phyloP scores from a whole-genome alignment of 139 green algal species.

The Picochlorum costavermella region DNA sequence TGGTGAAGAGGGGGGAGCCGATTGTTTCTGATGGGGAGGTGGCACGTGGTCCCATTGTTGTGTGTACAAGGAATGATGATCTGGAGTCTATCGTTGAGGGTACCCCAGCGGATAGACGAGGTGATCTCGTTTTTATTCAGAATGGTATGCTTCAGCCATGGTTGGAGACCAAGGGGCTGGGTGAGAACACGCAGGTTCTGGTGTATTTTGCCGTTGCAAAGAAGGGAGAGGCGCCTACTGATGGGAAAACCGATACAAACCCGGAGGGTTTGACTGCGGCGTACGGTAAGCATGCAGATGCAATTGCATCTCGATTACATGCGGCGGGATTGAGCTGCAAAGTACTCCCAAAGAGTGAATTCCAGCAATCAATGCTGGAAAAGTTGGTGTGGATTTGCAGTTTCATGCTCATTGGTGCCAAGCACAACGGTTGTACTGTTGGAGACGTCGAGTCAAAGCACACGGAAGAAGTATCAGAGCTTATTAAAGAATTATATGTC shows the following conservation, averaged over 20 bases:
- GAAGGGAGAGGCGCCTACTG: slow-evolving; percentile 73
- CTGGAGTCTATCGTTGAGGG: slow-evolving; percentile 62
- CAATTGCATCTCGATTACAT: slow-evolving; percentile 66
- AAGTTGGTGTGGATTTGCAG: slow-evolving; percentile 99
- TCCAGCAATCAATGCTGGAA: slow-evolving; percentile 84
- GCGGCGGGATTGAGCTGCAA: slow-evolving; percentile 80
- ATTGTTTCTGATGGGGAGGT: slow-evolving; percentile 22
- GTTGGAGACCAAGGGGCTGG: slow-evolving; percentile 71
- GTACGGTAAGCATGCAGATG: slow-evolving; percentile 71
- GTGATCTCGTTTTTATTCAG: slow-evolving; percentile 98
- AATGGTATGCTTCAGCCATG: slow-evolving; percentile 97
- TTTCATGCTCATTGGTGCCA: slow-evolving; percentile 90
- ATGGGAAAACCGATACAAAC: slow-evolving; percentile 92
- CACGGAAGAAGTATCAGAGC: slow-evolving; percentile 27
- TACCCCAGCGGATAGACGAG: slow-evolving; percentile 48
- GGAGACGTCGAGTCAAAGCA: slow-evolving; percentile 76
- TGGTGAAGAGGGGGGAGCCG: slow-evolving; percentile 49
- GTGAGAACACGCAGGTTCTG: slow-evolving; percentile 85
- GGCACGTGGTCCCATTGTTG: slow-evolving; percentile 67
- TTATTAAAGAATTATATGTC: slow-evolving; percentile 81
- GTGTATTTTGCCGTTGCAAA: slow-evolving; percentile 98
- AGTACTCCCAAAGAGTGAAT: slow-evolving; percentile 62
- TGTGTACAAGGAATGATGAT: slow-evolving; percentile 85
- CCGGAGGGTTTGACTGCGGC: slow-evolving; percentile 91
- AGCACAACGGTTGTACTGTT: slow-evolving; percentile 63